Base-by-base conservation (phyloP, 805 yeast species). In the Saccharomycopsis olivae region DNA sequence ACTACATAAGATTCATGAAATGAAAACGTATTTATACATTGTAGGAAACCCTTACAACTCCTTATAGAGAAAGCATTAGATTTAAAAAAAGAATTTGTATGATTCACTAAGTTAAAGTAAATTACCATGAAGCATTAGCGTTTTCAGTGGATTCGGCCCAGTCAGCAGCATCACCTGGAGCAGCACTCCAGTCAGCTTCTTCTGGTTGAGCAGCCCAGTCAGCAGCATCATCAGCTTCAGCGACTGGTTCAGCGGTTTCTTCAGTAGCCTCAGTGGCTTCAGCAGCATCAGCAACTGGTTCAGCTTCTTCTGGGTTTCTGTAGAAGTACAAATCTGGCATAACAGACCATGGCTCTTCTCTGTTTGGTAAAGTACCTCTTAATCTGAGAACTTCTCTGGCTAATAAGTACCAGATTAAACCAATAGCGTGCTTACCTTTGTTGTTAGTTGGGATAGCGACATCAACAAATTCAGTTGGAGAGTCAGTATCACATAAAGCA, bases 241-340 rank as follows among this genome's bases (percentile, higher is more conserved):
- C 68, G 58, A 71, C 76, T 53, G 68, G 72, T 59, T 71, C 80
- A 62, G 75, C 73, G 56, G 70, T 75, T 59, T 72, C 82, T 51
- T 66, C 66, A 47, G 60, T 52, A 58, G 64, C 68, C 51, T 66
- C 66, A 59, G 66, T 73, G 51, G 66, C 67, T 59, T 66, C 74
- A 53, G 69, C 72, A 50, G 72, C 72, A 60, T 75, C 76, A 57
- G 71, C 76, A 59, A 76, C 75, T 61, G 68, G 69, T 73, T 86
- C 95, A 69, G 83, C 82, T 74, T 92, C 99, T 77, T 89, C 97
- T 65, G 99, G 98, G 76, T 92, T 96, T 81, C 99, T 92, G 96
- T 92, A 92, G 88, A 92, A 92, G 88, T 88, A 92, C 70, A 92
- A 80, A 76, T 92, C 99, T 69, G 97, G 97, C 98, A 92, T 92